These are phyloP conservation scores for Oxyria digyna DNA, from an alignment of 148 eudicot genomes.

Conservation along the genomic window DNA sequence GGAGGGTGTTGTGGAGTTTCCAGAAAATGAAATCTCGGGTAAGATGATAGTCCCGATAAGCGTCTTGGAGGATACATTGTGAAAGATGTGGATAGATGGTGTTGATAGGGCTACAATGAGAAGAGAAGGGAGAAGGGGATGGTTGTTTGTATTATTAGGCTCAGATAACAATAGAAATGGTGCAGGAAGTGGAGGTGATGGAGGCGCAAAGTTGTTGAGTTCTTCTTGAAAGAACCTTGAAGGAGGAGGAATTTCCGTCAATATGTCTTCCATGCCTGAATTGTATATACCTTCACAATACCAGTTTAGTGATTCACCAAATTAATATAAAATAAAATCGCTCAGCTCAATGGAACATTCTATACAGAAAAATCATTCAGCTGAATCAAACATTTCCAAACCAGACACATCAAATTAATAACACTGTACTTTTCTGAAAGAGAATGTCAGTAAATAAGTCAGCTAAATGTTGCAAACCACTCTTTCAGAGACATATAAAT, in stretches of 20 bases:
- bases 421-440: not conserved
- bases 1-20: constrained; percentile 49
- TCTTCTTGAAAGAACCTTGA: constrained; percentile 86
- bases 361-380: not conserved
- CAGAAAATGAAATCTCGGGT: constrained; percentile 65
- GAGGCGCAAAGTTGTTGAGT: constrained; percentile 72
- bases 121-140: constrained; percentile 44
- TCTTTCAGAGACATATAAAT: not conserved
- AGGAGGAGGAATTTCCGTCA: constrained; percentile 91
- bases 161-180: constrained; percentile 55
- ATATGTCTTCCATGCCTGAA: constrained; percentile 61
- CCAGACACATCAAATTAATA: not conserved
- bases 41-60: constrained; percentile 7
- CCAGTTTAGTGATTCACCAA: not conserved
- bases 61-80: constrained; percentile 4
- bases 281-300: not conserved
- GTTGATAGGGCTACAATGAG: constrained; percentile 71
- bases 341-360: not conserved
- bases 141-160: constrained; percentile 18
- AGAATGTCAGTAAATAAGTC: not conserved
- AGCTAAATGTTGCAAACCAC: not conserved
- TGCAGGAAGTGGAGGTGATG: constrained; percentile 51
- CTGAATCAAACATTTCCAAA: not conserved
- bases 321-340: not conserved
- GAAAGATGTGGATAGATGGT: constrained; percentile 52